Base-by-base conservation (phyloP, 306 rosid genomes). In the Benincasa hispida region DNA sequence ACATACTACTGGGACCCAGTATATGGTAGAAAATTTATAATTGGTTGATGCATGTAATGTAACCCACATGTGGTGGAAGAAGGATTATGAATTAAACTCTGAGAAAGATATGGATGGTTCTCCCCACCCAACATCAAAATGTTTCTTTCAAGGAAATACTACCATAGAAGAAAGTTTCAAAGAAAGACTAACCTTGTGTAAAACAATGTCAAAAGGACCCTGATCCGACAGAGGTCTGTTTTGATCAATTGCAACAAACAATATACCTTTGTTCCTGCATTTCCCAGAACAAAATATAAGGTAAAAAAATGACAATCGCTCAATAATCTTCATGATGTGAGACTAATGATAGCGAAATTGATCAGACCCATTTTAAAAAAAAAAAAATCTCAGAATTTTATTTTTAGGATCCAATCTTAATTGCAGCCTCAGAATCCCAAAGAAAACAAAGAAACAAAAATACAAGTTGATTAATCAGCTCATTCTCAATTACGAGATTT, bases 191-290 rank as follows among this genome's bases (percentile, higher is more conserved):
- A 90, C 98, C 98, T 92, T 92, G 57, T 92, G 98, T 86, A 92
- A 67, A 79, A 92, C 96, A 42, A 92, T 78, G 81, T 92, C 96
- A 77, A 92, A 92, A 45, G 98, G 96, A 66, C 98, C 98, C 83
- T 92, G 98, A 55, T 92, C 96, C 18, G 90, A 82, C 81, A 92
- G 92, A 10, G 96, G 81, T 70, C 84, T 84, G 79, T 59, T 85
- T 34, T 84, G 96, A 82, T 92, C 98, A 78, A 92, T 90, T 51
- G 98, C 89, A 61, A 92, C 94, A 77, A 92, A 92, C 17, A 78
- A 60, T 59, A 92, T 90, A 61, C 98, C 98, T 84, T 93, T 93
- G 47, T 83, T 91, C 86, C 98, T 93, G 88, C 81, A 87, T 61
- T 77, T 58, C 35, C 74, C 12, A 37, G 65, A 63, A n/a, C 54